Conservation (phyloP, 2,329 filamentous ascomycete species). For the Ophiostoma ips region DNA sequence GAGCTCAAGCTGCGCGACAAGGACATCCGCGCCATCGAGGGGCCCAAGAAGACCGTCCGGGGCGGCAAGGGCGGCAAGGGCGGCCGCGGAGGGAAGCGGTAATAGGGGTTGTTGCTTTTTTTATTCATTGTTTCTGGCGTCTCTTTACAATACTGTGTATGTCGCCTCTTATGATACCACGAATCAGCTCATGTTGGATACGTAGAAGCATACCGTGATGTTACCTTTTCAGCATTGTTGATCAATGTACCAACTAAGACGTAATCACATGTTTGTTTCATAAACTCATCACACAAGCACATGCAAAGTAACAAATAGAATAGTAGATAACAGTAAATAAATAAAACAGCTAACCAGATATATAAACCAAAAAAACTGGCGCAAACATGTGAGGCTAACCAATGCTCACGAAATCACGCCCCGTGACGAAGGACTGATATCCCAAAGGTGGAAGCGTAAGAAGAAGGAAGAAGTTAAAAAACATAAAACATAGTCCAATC, state of each 20-base stretch:
- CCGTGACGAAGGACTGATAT: conserved; percentile 10
- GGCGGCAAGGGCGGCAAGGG: conserved; percentile 18
- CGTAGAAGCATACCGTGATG: too few relatives aligned
- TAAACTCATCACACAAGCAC: not conserved
- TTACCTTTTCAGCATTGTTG: too few relatives aligned
- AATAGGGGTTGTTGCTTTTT: not conserved
- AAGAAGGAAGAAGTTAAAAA: conserved; percentile 10
- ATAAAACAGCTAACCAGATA: not conserved
- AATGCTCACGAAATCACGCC: conserved; percentile 9
- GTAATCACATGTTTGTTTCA: too few relatives aligned
- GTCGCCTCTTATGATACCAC: too few relatives aligned
- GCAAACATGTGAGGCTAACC: conserved; percentile 7
- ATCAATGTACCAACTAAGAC: too few relatives aligned
- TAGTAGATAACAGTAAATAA: conserved; percentile 5
- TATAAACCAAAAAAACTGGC: not conserved
- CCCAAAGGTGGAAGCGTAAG: conserved; percentile 6
- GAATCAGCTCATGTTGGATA: too few relatives aligned
- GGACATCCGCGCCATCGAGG: conserved; percentile 61
- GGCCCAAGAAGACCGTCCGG: conserved; percentile 23
- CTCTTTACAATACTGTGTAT: too few relatives aligned
- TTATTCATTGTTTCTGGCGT: not conserved
- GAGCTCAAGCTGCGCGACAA: conserved; percentile 64
- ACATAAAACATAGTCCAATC: conserved; percentile 4
- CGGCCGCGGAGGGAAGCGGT: not conserved
- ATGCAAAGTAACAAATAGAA: conserved; percentile 4